phyloP scores from a whole-genome alignment of 2,329 filamentous ascomycete species.

The Zarea fungicola region DNA sequence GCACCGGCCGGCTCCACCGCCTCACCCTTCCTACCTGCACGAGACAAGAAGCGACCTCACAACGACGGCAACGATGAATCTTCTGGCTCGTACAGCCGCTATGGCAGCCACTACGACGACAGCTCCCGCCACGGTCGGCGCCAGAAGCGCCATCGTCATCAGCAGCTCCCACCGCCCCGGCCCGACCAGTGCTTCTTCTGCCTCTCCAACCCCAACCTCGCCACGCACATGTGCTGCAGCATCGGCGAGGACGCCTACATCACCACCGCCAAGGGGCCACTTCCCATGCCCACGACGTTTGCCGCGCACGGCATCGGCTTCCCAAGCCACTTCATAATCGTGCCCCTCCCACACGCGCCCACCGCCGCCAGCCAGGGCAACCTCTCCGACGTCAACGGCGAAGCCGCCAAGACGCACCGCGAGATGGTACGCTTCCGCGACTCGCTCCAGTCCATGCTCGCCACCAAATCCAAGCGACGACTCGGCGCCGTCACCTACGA shows the following conservation, averaged over 20 bases:
- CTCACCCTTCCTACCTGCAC: slow-evolving; percentile 65
- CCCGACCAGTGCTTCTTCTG: slow-evolving; percentile 93
- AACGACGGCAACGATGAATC: slow-evolving; percentile 28
- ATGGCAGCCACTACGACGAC: slow-evolving; percentile 42
- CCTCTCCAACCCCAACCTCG: slow-evolving; percentile 77
- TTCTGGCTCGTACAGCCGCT: slow-evolving; percentile 44
- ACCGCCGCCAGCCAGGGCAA: slow-evolving; percentile 65
- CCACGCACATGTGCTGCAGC: slow-evolving; percentile 82
- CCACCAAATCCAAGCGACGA: slow-evolving; percentile 44
- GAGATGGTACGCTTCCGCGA: slow-evolving; percentile 83
- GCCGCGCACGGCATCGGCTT: slow-evolving; percentile 59
- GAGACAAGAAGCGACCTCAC: slow-evolving; percentile 53
- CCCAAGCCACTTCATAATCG: slow-evolving; percentile 84
- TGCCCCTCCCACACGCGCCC: slow-evolving; percentile 76
- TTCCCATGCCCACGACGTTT: slow-evolving; percentile 69
- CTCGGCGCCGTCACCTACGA: slow-evolving; percentile 90
- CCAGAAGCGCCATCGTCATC: slow-evolving; percentile 40
- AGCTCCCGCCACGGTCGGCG: slow-evolving; percentile 38
- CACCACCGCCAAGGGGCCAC: slow-evolving; percentile 85
- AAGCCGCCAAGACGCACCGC: slow-evolving; percentile 56
- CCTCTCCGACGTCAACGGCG: slow-evolving; percentile 42
- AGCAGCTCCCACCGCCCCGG: slow-evolving; percentile 56
- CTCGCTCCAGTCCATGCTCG: slow-evolving; percentile 74
- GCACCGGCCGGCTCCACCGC: slow-evolving; percentile 68
- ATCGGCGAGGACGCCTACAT: slow-evolving; percentile 86